Evolutionary conservation across 2,329 filamentous ascomycete species (phyloP), one percentile per base, ranked within the genome.

Genomic region (Beauveria sp.): DNA sequence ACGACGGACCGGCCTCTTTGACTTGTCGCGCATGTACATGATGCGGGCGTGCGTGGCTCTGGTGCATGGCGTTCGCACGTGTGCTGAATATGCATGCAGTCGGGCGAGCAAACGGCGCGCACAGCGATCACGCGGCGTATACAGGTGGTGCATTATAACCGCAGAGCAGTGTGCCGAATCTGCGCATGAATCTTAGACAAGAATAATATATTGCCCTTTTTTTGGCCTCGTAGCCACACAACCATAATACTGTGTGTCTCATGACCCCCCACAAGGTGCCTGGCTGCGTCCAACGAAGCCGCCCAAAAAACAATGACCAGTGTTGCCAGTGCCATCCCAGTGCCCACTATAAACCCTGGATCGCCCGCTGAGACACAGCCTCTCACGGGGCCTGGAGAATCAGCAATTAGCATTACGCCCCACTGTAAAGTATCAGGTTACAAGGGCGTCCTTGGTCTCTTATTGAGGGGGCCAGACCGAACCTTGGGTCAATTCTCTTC

Each of bases 171-270:
- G 22, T n/a, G 52, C 18, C 26, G 20, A 55, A 55, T 55, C 24
- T 55, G 24, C 37, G 30, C 55, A 57, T 57, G n/a, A 57, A 48
- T 57, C 55, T 40, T 16, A 57, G 43, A 57, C 55, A 57, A 26
- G 24, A 37, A 37, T 18, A 22, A 12, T 41, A 9, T 8, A 28
- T 28, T 22, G 34, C 20, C 50, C 30, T 34, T 34, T 24, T 46
- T 14, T 41, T 26, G n/a, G 22, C 22, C 22, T 24, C 22, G 22
- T 14, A 34, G 30, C 34, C 34, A 16, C 34, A 37, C 14, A 37
- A 37, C 30, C 30, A 34, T 12, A 34, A 34, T 34, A 34, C 34
- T 37, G 18, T 20, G 12, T 24, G 44, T 50, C 44, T 40, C 56
- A 50, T 50, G 30, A 40, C 46, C 55, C 55, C 43, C 55, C 41